Percentiles rank a stretch among this genome's conserved stretches.
Conservation (phyloP, 164 flowering plant species). For the Aristolochia contorta region DNA sequence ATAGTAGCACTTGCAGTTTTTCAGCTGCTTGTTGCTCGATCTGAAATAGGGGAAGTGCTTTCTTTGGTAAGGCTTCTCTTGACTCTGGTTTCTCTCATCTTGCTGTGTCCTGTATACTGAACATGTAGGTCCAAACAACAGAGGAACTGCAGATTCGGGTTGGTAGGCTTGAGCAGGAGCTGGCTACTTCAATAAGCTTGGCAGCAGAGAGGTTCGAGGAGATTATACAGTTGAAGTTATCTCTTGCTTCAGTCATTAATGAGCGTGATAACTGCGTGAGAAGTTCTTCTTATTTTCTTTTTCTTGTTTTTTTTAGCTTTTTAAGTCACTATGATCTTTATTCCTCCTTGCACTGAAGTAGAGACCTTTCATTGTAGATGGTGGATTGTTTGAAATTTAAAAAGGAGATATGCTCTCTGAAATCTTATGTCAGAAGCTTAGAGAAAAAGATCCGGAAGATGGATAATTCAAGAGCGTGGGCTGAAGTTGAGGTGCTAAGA, state of each 20-base stretch:
- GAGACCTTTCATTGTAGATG: not conserved
- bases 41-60: too few relatives aligned
- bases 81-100: too few relatives aligned
- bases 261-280: not conserved
- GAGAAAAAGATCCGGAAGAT: not conserved
- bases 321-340: not conserved
- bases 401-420: not conserved
- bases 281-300: not conserved
- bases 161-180: slow-evolving; percentile 1
- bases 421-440: not conserved
- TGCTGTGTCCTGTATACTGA: too few relatives aligned
- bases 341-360: not conserved
- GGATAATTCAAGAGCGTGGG: not conserved
- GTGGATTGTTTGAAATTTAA: slow-evolving; percentile 1
- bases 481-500: not conserved
- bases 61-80: too few relatives aligned
- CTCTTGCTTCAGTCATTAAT: not conserved
- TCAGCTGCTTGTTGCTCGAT: too few relatives aligned
- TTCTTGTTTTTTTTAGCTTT: too few relatives aligned
- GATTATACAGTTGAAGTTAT: slow-evolving; percentile 3
- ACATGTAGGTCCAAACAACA: not conserved
- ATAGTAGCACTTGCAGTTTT: too few relatives aligned
- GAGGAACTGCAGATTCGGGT: not conserved
- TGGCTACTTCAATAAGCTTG: not conserved
- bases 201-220: not conserved